Evolutionary conservation across 1,284 basidiomycete genomes (phyloP).

Genomic region (Ustilago bromivora): DNA sequence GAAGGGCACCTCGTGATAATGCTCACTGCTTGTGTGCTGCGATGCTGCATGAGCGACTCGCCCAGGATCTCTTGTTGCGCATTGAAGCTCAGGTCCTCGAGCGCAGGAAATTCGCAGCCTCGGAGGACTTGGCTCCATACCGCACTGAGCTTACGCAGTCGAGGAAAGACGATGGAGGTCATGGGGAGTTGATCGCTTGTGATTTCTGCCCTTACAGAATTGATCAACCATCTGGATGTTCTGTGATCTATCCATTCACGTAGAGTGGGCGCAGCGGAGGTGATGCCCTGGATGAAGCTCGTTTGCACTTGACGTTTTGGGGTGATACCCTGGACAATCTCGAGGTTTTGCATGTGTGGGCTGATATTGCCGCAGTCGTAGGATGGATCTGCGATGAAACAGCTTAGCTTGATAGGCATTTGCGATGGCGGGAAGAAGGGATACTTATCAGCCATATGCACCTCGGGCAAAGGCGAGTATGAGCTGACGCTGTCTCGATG

Average conservation of each 20-base stretch:
- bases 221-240: not conserved
- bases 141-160: conserved; percentile 6
- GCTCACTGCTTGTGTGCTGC: not conserved
- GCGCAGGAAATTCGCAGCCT: conserved; percentile 4
- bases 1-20: not conserved
- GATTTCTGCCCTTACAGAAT: not conserved
- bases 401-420: conserved; percentile 6
- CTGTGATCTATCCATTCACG: conserved; percentile 10
- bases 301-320: not conserved
- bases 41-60: not conserved
- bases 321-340: not conserved
- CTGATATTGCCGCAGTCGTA: conserved; percentile 10
- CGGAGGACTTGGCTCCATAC: not conserved
- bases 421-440: not conserved
- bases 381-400: not conserved
- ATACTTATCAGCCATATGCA: not conserved
- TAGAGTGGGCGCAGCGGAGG: conserved; percentile 1
- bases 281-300: not conserved
- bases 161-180: not conserved
- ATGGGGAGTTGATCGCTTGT: not conserved
- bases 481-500: not conserved
- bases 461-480: not conserved
- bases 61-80: not conserved
- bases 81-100: conserved; percentile 5
- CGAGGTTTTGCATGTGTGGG: conserved; percentile 7